These are phyloP conservation scores for Lichtheimia corymbifera DNA, from an alignment of 371 early-diverging fungal species.

Conservation along the genomic window DNA sequence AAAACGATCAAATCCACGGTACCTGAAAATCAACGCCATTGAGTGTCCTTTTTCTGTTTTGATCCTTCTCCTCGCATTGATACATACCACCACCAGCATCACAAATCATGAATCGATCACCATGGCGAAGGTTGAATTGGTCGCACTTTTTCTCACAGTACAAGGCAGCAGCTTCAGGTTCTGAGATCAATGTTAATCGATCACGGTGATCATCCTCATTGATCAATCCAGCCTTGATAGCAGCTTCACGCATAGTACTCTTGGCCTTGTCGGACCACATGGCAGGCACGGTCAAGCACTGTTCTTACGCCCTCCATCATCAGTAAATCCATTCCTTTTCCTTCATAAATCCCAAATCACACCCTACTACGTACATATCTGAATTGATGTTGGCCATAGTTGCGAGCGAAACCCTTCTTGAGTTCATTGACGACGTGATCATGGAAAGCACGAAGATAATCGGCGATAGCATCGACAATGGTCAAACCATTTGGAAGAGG, in stretches of 20 bases:
- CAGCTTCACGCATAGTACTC: conserved; percentile 54
- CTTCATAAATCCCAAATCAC: neutral
- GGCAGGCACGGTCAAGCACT: conserved; percentile 58
- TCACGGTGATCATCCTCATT: conserved; percentile 43
- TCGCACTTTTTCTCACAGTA: conserved; percentile 55
- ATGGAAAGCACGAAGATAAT: conserved; percentile 55
- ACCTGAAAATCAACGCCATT: conserved; percentile 11
- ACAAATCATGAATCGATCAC: conserved; percentile 56
- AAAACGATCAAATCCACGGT: conserved; percentile 44
- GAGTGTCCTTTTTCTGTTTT: neutral
- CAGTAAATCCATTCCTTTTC: neutral
- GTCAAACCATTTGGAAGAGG: conserved; percentile 52
- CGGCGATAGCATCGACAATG: conserved; percentile 54
- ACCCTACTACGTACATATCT: conserved; percentile 40
- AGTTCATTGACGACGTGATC: conserved; percentile 53
- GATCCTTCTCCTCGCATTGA: neutral
- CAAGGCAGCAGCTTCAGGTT: conserved; percentile 53
- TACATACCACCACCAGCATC: conserved; percentile 45
- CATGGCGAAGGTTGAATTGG: conserved; percentile 47
- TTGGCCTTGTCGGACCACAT: conserved; percentile 57
- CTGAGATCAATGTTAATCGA: conserved; percentile 47
- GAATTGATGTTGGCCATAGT: conserved; percentile 40
- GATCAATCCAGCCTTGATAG: conserved; percentile 47
- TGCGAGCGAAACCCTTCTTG: conserved; percentile 46
- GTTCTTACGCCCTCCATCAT: neutral